Evolutionary conservation across 495 filamentous ascomycete genomes (phyloP).

Genomic region (Penicillium argentinense): DNA sequence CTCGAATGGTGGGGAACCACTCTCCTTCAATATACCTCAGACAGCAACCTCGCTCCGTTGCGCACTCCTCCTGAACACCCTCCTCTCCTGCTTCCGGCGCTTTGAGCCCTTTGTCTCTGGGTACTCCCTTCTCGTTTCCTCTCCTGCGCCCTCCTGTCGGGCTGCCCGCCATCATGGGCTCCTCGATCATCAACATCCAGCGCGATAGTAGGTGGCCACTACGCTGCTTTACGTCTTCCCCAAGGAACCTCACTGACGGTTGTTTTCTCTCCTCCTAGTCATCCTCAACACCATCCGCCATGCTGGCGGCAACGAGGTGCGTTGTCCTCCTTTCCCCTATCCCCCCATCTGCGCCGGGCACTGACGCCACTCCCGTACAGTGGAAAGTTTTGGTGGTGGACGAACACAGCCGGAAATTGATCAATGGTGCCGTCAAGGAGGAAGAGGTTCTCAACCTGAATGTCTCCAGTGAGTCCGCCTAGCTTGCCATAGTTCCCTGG

Average conservation of each 20-base stretch:
- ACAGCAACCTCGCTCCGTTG: constrained; percentile 16
- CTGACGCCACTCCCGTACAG: constrained; percentile 47
- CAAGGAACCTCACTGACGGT: constrained; percentile 9
- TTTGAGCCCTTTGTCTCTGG: not conserved
- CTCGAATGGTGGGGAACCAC: constrained; percentile 34
- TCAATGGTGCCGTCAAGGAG: constrained; percentile 85
- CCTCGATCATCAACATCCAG: constrained; percentile 52
- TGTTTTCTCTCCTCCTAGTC: constrained; percentile 35
- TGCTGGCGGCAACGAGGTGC: constrained; percentile 59
- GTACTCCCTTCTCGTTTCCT: constrained; percentile 3
- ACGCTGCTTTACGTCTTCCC: not conserved
- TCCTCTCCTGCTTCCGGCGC: not conserved
- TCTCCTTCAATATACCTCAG: constrained; percentile 30
- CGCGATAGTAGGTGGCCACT: constrained; percentile 45
- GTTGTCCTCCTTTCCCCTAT: constrained; percentile 18
- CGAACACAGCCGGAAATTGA: constrained; percentile 70
- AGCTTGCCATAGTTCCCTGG: not conserved
- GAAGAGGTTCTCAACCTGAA: constrained; percentile 95
- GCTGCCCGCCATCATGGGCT: constrained; percentile 48
- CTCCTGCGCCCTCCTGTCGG: constrained; percentile 14
- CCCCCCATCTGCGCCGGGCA: constrained; percentile 25
- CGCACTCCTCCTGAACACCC: not conserved
- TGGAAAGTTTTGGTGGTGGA: constrained; percentile 97
- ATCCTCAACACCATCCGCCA: constrained; percentile 60
- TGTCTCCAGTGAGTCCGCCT: constrained; percentile 73